phyloP scores from a whole-genome alignment of 1,284 basidiomycete species.

The Austropuccinia psidii region DNA sequence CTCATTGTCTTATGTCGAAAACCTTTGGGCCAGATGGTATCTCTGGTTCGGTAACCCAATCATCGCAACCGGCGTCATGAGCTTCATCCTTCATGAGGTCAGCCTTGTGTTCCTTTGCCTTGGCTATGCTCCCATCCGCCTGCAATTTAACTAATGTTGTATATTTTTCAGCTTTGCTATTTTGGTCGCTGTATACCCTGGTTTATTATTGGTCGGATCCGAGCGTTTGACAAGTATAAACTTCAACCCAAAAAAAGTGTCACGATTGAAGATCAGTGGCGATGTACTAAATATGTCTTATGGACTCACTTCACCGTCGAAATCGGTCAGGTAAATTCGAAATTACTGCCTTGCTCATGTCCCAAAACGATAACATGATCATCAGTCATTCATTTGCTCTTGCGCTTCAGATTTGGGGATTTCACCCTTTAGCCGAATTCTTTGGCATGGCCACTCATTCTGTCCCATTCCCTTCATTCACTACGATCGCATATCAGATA shows the following conservation, averaged over 20 bases:
- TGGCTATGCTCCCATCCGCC: conserved; percentile 30
- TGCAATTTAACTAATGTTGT: neutral
- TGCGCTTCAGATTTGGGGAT: conserved; percentile 71
- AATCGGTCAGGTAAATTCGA: conserved; percentile 63
- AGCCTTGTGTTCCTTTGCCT: conserved; percentile 45
- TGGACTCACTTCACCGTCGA: conserved; percentile 96
- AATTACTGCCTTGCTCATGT: neutral
- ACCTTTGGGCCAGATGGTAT: conserved; percentile 56
- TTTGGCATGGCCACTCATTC: conserved; percentile 87
- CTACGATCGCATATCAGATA: conserved; percentile 68
- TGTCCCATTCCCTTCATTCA: conserved; percentile 74
- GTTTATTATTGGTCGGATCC: conserved; percentile 90
- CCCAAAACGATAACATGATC: neutral
- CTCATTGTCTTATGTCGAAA: conserved; percentile 66
- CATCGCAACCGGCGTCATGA: conserved; percentile 88
- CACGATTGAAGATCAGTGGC: conserved; percentile 77
- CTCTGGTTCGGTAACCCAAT: conserved; percentile 63
- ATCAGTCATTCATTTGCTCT: neutral
- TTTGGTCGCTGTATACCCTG: conserved; percentile 92
- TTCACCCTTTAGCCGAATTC: conserved; percentile 85
- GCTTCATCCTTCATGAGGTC: conserved; percentile 88
- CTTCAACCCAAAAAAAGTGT: conserved; percentile 74
- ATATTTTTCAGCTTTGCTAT: conserved; percentile 66
- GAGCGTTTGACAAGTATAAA: conserved; percentile 92
- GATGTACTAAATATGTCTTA: conserved; percentile 89